Base-by-base conservation (phyloP, 2,329 filamentous ascomycete genomes). In the Penicillium aurantiogriseum region DNA sequence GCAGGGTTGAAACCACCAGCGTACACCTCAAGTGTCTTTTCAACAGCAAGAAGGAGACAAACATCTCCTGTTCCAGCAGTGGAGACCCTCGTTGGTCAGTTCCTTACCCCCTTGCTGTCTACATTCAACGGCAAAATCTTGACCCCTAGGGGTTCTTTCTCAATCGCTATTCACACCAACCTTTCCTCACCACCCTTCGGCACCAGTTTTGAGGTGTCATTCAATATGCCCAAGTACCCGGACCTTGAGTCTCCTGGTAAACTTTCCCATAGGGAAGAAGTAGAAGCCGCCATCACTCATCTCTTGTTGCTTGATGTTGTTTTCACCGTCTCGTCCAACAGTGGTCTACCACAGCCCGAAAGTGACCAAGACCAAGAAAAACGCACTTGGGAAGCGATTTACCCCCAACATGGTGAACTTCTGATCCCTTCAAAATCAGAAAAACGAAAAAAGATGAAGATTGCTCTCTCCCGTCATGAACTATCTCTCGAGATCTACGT, bases 101-200 rank as follows among this genome's bases (percentile, higher is more conserved):
- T 83, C 54, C 69, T 77, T 9, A 66, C 70, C 5, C 74, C 75
- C 9, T 68, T 81, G 2, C 77, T 81, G 60, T 77, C 77, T 1
- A 74, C 73, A 4, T 73, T 78, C 36, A 71, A 69, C 1, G 70
- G 76, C 10, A 65, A 67, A 2, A 67, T 83, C 39, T 53, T 67
- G 38, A 71, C 69, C 2, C 60, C 68, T n/a, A 59, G 63, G 23
- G 71, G 68, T 57, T 75, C 70, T 11, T 72, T 79, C 56, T 72
- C 64, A 25, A 70, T 80, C 38, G 70, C 63, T 42, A 67, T 77
- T 31, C 70, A 67, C 33, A 78, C 76, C 17, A 74, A 70, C 35
- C 52, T 74, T 13, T 65, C 63, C 6, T 58, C 67, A 2, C 67
- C 70, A 9, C 69, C 68, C 0, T 66, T 73, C n/a, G 76, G 76